Evolutionary conservation across 176 grass and related monocot genomes (phyloP), one percentile per base, ranked within the genome.

Genomic region (Zoysia pacifica): DNA sequence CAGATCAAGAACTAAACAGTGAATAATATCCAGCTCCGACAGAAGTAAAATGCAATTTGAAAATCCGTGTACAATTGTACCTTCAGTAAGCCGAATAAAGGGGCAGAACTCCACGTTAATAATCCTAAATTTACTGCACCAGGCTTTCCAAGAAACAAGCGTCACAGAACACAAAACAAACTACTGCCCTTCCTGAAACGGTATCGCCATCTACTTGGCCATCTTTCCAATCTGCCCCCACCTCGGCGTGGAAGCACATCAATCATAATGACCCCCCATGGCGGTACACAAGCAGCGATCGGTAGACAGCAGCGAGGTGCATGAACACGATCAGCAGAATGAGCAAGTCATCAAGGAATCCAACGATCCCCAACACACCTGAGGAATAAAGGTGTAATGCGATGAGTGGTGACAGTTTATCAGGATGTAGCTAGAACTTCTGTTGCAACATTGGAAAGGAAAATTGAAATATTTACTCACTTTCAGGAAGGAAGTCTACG

Each of bases 221-320:
- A 15, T 44, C 39, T 11, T 48, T 46, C 45, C 46, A 62, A 40
- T 14, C 59, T 11, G 19, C 2, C 28, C 36, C 16, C 60, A 14
- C 37, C 2, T 39, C 11, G 9, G 5, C 65, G 11, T 35, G 28
- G 16, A 49, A 48, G 75, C 7, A 70, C 67, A 14, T 44, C 49
- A 7, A 28, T 13, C 48, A 90, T 61, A 73, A 69, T 48, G 56
- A 70, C 11, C 92, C 86, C 4, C 92, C 93, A 5, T 99, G 93
- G 54, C 96, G 96, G 63, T 99, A 93, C 51, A 99, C 82, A 13
- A 99, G 96, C 79, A 99, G 12, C 1, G 90, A 93, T 10, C 96
- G 90, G 75, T 99, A 99, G 19, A 99, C 80, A 0, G 96, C 90
- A 9, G 96, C 83, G 1, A 99, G 86, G 66, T 99, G 96, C 48